Evolutionary conservation across 768 basidiomycete species (phyloP), one percentile per base, ranked within the genome.

Genomic region (Chalciporus chontae): DNA sequence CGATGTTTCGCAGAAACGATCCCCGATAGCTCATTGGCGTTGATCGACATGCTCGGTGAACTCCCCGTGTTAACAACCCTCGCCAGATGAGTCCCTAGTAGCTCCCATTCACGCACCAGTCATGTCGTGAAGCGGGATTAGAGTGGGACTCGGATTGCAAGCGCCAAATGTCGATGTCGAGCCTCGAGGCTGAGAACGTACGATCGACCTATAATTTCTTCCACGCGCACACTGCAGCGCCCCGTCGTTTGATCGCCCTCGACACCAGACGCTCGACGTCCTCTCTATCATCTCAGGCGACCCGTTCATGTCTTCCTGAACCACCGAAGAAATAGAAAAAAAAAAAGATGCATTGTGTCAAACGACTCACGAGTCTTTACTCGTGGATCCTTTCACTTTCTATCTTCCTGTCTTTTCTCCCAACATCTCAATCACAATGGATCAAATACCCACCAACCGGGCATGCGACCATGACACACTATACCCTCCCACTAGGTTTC

Each of bases 391-490:
- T 58, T 53, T 68, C 61, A 21, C 53, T 62, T 47, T 41, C 50
- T 36, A 18, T 52, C 37, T 40, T 59, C 42, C 60, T 66, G 41
- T 60, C 63, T 48, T 51, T 61, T 64, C 56, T 64, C 52, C 44
- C 64, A 19, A 19, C 51, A 47, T 40, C 41, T 29, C 55, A 50
- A n/a, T 57, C 72, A 23, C 60, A 60, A 51, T 89, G 86, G 86
- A 84, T 88, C 21, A 66, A 80, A 54, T 87, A 88, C 61, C 73
- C 84, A 15, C 38, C 73, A 9, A 63, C 71, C 43, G 87, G 90
- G 29, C 70, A 73, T 36, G 90, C 88, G 14, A 87, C 87, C 11
- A 73, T 92, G 71, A 89, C 87, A n/a, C 84, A 90, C 63, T 90
- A 91, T 62, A 69, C 66, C 36, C 66, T 81, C 8, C 79, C 71